Percentiles rank a stretch among this genome's conserved stretches.
Conservation (phyloP, 805 yeast species). For the Kregervanrija pseudodelftensis region DNA sequence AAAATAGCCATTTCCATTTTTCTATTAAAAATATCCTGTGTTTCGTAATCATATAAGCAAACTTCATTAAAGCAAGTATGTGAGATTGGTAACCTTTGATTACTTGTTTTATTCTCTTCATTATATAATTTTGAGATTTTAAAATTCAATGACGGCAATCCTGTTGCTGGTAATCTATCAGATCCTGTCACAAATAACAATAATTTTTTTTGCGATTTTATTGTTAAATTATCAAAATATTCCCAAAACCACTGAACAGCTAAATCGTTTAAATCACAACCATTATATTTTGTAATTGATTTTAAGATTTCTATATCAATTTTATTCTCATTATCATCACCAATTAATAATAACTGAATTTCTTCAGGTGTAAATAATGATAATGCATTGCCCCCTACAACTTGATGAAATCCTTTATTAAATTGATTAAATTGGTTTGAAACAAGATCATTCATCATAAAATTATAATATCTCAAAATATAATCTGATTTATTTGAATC, state of each 20-base stretch:
- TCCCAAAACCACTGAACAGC: constrained; percentile 86
- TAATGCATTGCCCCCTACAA: constrained; percentile 76
- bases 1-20: constrained; percentile 65
- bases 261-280: constrained; percentile 40
- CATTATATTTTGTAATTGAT: constrained; percentile 66
- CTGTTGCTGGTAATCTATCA: constrained; percentile 89
- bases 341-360: constrained; percentile 70
- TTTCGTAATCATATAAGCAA: constrained; percentile 60
- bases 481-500: constrained; percentile 50
- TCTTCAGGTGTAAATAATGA: constrained; percentile 76
- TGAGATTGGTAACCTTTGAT: constrained; percentile 65
- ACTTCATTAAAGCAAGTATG: constrained; percentile 95
- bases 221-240: constrained; percentile 42
- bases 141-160: constrained; percentile 67
- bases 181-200: constrained; percentile 82
- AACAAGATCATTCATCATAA: constrained; percentile 51
- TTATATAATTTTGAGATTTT: constrained; percentile 46
- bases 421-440: constrained; percentile 49
- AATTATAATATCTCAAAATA: constrained; percentile 55
- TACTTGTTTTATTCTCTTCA: constrained; percentile 19
- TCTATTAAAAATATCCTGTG: constrained; percentile 42
- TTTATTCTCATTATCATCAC: constrained; percentile 46
- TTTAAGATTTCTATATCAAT: constrained; percentile 61
- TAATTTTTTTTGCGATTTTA: constrained; percentile 50
- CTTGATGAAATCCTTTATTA: constrained; percentile 62